A percentile compares a stretch with the other conserved stretches of the same genome.
Conservation (phyloP, 352 stramenopile genomes). For the Globisporangium echinulatum region DNA sequence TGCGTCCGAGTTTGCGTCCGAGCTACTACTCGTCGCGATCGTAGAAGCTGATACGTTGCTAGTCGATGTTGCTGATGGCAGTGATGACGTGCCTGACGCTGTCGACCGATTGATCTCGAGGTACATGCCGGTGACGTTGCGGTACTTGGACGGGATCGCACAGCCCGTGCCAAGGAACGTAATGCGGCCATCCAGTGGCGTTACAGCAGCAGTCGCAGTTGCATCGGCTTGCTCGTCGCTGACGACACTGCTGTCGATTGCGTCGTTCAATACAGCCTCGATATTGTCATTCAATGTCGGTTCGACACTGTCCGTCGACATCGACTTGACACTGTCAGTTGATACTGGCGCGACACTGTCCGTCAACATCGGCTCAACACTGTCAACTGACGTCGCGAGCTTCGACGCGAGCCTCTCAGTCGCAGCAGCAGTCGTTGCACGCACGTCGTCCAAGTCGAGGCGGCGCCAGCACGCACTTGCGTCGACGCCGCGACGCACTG, state of each 20-base stretch:
- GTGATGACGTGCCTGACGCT: no score
- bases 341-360: no score
- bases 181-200: constrained; percentile 36
- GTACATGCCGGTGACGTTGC: constrained; percentile 96
- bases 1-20: background rate
- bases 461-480: constrained; percentile 37
- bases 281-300: no score
- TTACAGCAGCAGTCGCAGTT: background rate
- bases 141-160: constrained; percentile 97
- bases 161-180: constrained; percentile 96
- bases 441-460: constrained; percentile 43
- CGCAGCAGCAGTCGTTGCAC: constrained; percentile 23
- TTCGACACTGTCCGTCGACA: no score
- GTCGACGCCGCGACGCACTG: constrained; percentile 60
- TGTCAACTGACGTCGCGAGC: background rate
- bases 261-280: no score
- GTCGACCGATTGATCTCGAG: constrained; percentile 43
- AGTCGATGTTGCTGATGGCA: no score
- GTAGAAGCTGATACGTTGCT: no score
- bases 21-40: background rate
- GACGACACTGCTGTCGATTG: no score
- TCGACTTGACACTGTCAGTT: no score
- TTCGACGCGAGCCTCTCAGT: constrained; percentile 1
- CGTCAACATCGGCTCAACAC: no score
- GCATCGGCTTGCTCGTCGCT: no score